phyloP scores from a whole-genome alignment of 176 grass and related monocot genomes.

The Carex scoparia region DNA sequence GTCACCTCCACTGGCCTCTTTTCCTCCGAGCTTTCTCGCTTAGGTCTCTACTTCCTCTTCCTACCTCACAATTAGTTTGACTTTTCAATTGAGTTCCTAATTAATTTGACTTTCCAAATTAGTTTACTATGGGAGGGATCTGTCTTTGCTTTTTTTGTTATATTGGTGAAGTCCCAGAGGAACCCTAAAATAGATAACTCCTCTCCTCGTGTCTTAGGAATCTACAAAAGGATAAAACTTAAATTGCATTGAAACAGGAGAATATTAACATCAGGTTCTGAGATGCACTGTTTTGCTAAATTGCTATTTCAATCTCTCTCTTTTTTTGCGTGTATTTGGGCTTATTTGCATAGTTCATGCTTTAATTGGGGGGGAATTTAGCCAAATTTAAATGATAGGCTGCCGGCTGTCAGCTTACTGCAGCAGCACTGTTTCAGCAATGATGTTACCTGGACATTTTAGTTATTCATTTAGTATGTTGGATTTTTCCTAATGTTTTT shows the following conservation, averaged over 20 bases:
- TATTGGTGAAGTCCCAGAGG: background rate
- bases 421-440: no score
- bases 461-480: no score
- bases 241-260: background rate
- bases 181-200: background rate
- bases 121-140: background rate
- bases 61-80: no score
- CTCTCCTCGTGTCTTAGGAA: background rate
- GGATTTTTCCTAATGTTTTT: no score
- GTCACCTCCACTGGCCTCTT: conserved; percentile 57
- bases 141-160: background rate
- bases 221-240: background rate
- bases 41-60: conserved; percentile 27
- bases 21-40: conserved; percentile 61
- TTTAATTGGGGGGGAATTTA: background rate
- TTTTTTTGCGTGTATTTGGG: background rate
- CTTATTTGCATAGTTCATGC: background rate
- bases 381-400: background rate
- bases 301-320: background rate
- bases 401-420: no score
- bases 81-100: background rate
- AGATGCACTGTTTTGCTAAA: background rate
- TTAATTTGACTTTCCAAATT: background rate
- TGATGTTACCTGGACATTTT: no score
- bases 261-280: background rate